Base-by-base conservation (phyloP, 2,329 filamentous ascomycete genomes). In the Penicillium sp. region DNA sequence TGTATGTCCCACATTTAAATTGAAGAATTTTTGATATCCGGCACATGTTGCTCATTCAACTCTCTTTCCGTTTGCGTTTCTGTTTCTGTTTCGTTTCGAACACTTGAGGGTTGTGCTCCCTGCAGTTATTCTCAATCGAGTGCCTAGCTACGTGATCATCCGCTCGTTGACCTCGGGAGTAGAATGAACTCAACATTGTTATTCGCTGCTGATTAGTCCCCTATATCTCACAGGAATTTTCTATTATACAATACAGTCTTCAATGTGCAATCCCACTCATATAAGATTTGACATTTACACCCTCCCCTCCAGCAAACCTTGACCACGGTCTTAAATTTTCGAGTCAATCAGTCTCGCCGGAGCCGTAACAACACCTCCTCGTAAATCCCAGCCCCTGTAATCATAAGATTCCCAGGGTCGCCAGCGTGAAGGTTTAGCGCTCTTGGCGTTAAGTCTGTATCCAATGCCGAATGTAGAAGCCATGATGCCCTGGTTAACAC, bases 401-500 rank as follows among this genome's bases (percentile, higher is more conserved):
- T 59, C 36, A 27, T 54, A 60, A 18, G 50, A 53, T 61, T 63
- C 63, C 65, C 62, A 66, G 3, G 62, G 60, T 8, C 50, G 52
- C 51, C 41, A 49, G 22, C 48, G 29, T 8, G 45, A 34, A 6
- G 46, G 41, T 36, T 49, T 52, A 27, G 18, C 41, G 7, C 53
- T 54, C 11, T 18, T 18, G 18, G 18, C 18, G 18, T 18, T 18
- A 8, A 64, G 58, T 64, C 69, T 43, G 65, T 70, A 27, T 63
- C 73, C 64, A 74, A 72, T 57, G 47, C 75, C 68, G 70, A 72
- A 57, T 70, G 66, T 59, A 22, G 71, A 81, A n/a, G 84, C 73
- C 57, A 83, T 71, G 68, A 81, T 81, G 5, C 81, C 85, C 50
- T 79, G 80, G 21, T 78, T 77, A 36, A 88, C 74, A 65, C 81